Evolutionary conservation across 805 yeast genomes (phyloP).

Genomic region (Saturnispora halmiae): DNA sequence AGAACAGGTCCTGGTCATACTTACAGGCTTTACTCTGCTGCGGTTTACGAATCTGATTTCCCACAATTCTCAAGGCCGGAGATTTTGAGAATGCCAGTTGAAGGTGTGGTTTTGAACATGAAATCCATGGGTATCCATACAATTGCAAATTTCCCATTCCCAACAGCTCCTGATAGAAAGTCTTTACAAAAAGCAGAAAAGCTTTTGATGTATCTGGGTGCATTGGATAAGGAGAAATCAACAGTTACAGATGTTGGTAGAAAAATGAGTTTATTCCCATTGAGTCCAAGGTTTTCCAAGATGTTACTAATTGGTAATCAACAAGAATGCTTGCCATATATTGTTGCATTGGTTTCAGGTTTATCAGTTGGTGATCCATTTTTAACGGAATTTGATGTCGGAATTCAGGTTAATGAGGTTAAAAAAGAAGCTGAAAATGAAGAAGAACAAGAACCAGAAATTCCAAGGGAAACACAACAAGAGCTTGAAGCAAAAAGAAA

Average conservation of each 20-base stretch:
- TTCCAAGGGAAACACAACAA: constrained; percentile 28
- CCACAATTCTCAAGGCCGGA: constrained; percentile 81
- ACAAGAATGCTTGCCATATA: constrained; percentile 71
- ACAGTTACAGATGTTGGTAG: constrained; percentile 69
- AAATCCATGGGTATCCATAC: constrained; percentile 94
- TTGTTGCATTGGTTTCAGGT: constrained; percentile 88
- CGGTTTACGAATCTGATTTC: constrained; percentile 82
- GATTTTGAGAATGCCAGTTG: constrained; percentile 90
- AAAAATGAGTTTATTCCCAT: constrained; percentile 83
- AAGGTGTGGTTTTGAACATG: constrained; percentile 92
- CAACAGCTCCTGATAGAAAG: constrained; percentile 74
- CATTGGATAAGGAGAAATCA: constrained; percentile 44
- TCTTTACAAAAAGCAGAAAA: constrained; percentile 58
- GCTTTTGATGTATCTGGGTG: constrained; percentile 66
- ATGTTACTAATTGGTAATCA: constrained; percentile 86
- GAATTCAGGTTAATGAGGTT: constrained; percentile 31
- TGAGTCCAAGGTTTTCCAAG: constrained; percentile 88
- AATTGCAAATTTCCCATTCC: constrained; percentile 83
- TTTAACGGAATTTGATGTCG: constrained; percentile 63
- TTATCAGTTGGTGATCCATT: constrained; percentile 92
- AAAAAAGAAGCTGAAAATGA: constrained; percentile 21
- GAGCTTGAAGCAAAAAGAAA: constrained; percentile 34
- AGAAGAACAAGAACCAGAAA: constrained; percentile 27
- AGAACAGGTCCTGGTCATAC: constrained; percentile 98
- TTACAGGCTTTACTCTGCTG: constrained; percentile 85